phyloP scores from a whole-genome alignment of 1,284 basidiomycete genomes.

The Rhizoctonia solani region DNA sequence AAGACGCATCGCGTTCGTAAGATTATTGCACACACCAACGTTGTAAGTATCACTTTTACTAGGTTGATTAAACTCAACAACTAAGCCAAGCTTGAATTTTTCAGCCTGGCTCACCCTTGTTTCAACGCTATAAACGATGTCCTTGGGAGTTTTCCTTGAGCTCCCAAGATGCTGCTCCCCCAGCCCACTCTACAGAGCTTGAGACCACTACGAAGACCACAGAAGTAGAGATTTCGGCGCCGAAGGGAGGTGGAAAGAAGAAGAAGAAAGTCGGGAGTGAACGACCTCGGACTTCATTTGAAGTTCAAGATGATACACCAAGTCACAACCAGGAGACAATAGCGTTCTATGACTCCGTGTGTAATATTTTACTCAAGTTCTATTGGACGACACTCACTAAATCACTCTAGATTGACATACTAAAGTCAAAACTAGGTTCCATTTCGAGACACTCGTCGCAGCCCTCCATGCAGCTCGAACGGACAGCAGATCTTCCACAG shows the following conservation, averaged over 20 bases:
- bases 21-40: conserved; percentile 82
- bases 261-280: conserved; percentile 4
- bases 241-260: conserved; percentile 13
- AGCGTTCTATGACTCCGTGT: conserved; percentile 13
- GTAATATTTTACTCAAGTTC: conserved; percentile 31
- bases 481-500: conserved; percentile 62
- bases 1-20: conserved; percentile 75
- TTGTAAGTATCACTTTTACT: conserved; percentile 56
- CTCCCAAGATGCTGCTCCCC: conserved; percentile 68
- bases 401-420: conserved; percentile 70
- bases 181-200: conserved; percentile 15
- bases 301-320: conserved; percentile 1
- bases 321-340: conserved; percentile 2
- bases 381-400: conserved; percentile 59
- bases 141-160: conserved; percentile 79
- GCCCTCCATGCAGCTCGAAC: conserved; percentile 83
- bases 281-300: conserved; percentile 3
- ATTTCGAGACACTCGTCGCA: conserved; percentile 70
- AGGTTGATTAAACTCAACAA: not conserved
- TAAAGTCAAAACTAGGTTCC: conserved; percentile 43
- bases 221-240: not conserved
- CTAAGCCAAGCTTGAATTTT: not conserved
- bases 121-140: conserved; percentile 87
- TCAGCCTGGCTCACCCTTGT: conserved; percentile 83
- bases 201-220: conserved; percentile 17